Evolutionary conservation across 2,329 filamentous ascomycete genomes (phyloP), one percentile per base, ranked within the genome.

Genomic region (Colletotrichum spinosum): DNA sequence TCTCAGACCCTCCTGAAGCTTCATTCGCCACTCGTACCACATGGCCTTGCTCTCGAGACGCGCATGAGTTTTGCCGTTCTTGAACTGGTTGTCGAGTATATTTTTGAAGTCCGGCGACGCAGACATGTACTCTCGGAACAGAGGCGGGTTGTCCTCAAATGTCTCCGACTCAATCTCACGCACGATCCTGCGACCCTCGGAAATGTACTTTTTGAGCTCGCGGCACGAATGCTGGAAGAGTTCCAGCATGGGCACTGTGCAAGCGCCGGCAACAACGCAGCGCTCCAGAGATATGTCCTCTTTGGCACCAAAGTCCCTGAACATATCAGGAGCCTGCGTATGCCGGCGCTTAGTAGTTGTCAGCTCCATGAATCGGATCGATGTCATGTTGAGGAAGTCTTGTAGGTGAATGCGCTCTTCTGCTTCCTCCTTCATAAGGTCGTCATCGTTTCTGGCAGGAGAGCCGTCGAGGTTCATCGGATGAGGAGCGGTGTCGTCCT

Each of bases 11-110:
- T 90, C 80, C 60, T 94, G 89, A 33, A 98, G 85, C 72, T 96
- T 95, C 84, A 92, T 95, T 45, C 96, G 90, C 96, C 96, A 99
- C 73, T 95, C 92, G 76, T 99, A 99, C 96, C 96, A 99, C 83
- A 96, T 94, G 62, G 93, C 93, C 75, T 97, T 97, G 80, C 95
- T 97, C 55, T 94, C 83, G 12, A 97, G 84, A 34, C 96, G 88
- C 13, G 95, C 93, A 76, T 97, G 92, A 0, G 93, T 94, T 81
- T 97, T 98, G 77, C 97, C 92, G 73, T 98, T 97, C 77, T 97
- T 96, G 83, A 99, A 96, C 75, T 98, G 94, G 69, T 92, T 96
- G 79, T 99, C 95, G 90, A 99, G 97, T 56, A 97, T 84, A 4
- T 88, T 80, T 73, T 92, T 94, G 74, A 97, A 89, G 68, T 97